These are phyloP conservation scores for Arthrobotrys pseudoclavata DNA, from an alignment of 2,329 filamentous ascomycete species.

Conservation along the genomic window DNA sequence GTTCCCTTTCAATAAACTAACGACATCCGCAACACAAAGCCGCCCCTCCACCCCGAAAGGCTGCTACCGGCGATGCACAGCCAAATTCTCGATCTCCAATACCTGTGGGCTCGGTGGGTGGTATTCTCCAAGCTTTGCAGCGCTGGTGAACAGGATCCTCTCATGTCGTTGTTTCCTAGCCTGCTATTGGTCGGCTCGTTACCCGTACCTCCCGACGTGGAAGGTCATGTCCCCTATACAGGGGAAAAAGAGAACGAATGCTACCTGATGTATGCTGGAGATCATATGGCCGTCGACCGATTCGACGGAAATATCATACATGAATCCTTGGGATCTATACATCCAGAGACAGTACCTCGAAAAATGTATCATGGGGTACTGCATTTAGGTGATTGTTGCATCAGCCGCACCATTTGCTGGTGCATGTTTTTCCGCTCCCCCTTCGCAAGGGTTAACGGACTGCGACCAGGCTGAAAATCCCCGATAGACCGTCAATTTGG, in stretches of 20 bases:
- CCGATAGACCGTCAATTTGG: slow-evolving; percentile 49
- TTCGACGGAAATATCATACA: background rate
- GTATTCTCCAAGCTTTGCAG: slow-evolving; percentile 9
- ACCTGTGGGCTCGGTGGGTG: background rate
- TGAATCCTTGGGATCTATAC: background rate
- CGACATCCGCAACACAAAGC: slow-evolving; percentile 41
- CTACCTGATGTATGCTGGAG: too few species aligned
- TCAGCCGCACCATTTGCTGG: background rate
- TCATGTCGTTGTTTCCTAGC: background rate
- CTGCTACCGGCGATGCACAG: slow-evolving; percentile 41
- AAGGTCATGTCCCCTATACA: background rate
- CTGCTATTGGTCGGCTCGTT: too few species aligned
- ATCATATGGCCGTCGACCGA: slow-evolving; percentile 19
- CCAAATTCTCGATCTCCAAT: slow-evolving; percentile 51
- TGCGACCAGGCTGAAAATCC: slow-evolving; percentile 16
- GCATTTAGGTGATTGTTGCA: background rate
- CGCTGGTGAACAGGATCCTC: background rate
- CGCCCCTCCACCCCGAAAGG: background rate
- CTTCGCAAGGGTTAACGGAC: slow-evolving; percentile 13
- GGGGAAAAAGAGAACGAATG: too few species aligned
- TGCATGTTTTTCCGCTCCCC: background rate
- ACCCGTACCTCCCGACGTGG: too few species aligned
- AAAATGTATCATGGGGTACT: background rate
- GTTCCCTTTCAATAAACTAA: slow-evolving; percentile 12
- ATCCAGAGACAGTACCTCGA: too few species aligned